Evolutionary conservation across 768 basidiomycete species (phyloP).

Genomic region (Lactarius trivialis): DNA sequence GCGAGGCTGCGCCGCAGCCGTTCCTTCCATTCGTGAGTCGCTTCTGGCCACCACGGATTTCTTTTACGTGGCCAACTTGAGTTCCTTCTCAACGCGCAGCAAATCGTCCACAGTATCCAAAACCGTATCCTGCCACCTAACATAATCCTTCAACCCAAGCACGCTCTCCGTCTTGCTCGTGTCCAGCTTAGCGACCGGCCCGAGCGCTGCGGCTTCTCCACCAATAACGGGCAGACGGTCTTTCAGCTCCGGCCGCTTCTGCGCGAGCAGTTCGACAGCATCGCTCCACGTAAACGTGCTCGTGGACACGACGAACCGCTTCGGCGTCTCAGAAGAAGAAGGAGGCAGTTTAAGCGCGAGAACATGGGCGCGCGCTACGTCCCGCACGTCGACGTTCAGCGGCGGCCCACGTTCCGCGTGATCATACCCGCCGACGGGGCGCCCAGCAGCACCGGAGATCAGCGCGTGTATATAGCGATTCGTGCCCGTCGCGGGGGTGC

Average conservation of each 20-base stretch:
- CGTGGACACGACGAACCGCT: conserved; percentile 26
- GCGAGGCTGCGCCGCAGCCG: conserved; percentile 8
- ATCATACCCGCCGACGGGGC: conserved; percentile 20
- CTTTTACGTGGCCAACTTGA: neutral
- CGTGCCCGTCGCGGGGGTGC: conserved; percentile 20
- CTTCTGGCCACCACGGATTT: neutral
- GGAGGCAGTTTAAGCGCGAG: conserved; percentile 21
- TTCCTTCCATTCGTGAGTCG: neutral
- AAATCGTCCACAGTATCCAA: conserved; percentile 19
- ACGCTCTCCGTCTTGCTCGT: neutral
- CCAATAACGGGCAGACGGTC: conserved; percentile 23
- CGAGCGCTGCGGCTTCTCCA: neutral
- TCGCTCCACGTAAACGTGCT: conserved; percentile 27
- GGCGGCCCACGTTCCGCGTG: conserved; percentile 18
- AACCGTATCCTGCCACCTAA: conserved; percentile 16
- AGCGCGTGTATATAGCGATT: conserved; percentile 27
- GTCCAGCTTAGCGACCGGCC: neutral
- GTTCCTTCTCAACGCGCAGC: conserved; percentile 15
- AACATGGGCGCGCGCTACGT: conserved; percentile 31
- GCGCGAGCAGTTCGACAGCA: conserved; percentile 24
- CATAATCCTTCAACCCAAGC: conserved; percentile 13
- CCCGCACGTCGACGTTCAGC: conserved; percentile 28
- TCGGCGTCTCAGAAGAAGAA: too few species aligned
- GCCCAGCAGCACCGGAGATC: conserved; percentile 19
- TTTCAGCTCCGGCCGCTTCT: conserved; percentile 25